A percentile compares a stretch with the other conserved stretches of the same genome.
These are phyloP conservation scores for Tetrastigma voinierianum DNA, from an alignment of 164 flowering plant genomes.

Conservation along the genomic window DNA sequence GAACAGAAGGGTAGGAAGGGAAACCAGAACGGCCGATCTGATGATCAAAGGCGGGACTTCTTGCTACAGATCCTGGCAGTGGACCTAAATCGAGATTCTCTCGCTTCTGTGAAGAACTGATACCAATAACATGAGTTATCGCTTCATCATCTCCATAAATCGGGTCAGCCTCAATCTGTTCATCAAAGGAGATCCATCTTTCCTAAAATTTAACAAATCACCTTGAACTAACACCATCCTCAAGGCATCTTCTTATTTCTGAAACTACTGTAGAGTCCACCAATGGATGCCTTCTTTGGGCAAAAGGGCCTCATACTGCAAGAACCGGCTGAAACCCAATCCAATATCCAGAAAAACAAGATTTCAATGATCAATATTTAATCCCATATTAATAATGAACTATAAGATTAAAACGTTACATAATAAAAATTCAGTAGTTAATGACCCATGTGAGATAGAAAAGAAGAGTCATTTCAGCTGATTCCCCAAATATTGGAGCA, in stretches of 20 bases:
- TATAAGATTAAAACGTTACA: too few relatives aligned
- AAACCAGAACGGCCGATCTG: slow-evolving; percentile 48
- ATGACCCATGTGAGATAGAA: too few relatives aligned
- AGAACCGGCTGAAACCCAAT: slow-evolving; percentile 69
- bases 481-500: too few relatives aligned
- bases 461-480: too few relatives aligned
- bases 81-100: slow-evolving; percentile 85
- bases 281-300: slow-evolving; percentile 88
- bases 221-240: slow-evolving; percentile 75
- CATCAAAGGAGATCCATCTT: slow-evolving; percentile 92
- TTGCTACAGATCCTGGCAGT: slow-evolving; percentile 44
- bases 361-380: too few relatives aligned
- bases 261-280: slow-evolving; percentile 78
- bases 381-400: too few relatives aligned
- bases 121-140: slow-evolving; percentile 84
- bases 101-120: slow-evolving; percentile 76
- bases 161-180: slow-evolving; percentile 66
- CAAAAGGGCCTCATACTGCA: slow-evolving; percentile 94
- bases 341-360: neutral
- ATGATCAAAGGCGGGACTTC: slow-evolving; percentile 41
- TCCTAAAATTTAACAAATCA: slow-evolving; percentile 77
- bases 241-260: slow-evolving; percentile 78
- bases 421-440: too few relatives aligned
- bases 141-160: slow-evolving; percentile 81
- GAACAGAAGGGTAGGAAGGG: slow-evolving; percentile 34